phyloP scores from a whole-genome alignment of 192 early-diverging fungal genomes.

The Entrophospora sp. region DNA sequence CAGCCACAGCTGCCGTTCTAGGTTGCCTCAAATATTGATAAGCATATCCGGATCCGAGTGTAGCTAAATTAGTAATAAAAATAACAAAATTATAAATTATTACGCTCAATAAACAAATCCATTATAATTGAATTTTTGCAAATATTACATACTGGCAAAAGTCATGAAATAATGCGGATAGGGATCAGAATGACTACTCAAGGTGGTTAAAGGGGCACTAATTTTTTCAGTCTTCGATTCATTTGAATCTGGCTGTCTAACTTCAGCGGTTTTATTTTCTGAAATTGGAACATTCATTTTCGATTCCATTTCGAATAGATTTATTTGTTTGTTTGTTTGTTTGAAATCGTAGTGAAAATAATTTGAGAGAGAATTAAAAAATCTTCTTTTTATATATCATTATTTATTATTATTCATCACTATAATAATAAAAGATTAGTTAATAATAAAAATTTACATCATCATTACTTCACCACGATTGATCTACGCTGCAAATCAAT shows the following conservation, averaged over 20 bases:
- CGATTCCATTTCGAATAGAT: too few relatives aligned
- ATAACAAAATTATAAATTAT: background rate
- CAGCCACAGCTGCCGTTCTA: background rate
- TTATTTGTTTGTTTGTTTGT: too few relatives aligned
- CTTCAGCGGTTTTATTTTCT: too few relatives aligned
- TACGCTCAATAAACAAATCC: background rate
- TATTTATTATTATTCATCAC: too few relatives aligned
- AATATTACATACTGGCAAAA: background rate
- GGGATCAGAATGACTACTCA: constrained; percentile 9
- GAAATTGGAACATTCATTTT: too few relatives aligned
- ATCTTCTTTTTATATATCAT: too few relatives aligned
- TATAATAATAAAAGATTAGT: too few relatives aligned
- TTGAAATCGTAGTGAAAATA: too few relatives aligned
- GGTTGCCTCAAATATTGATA: constrained; percentile 11
- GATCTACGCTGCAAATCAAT: too few relatives aligned
- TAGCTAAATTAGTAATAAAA: background rate
- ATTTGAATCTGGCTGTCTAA: constrained; percentile 3
- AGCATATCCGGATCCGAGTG: constrained; percentile 2
- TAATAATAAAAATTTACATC: too few relatives aligned
- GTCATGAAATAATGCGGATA: constrained; percentile 9
- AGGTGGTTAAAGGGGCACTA: background rate
- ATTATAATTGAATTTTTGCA: background rate
- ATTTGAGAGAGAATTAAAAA: too few relatives aligned
- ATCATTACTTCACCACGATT: too few relatives aligned
- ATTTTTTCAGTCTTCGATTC: background rate